phyloP scores from a whole-genome alignment of 805 yeast genomes.

The Wickerhamiella azymoides region DNA sequence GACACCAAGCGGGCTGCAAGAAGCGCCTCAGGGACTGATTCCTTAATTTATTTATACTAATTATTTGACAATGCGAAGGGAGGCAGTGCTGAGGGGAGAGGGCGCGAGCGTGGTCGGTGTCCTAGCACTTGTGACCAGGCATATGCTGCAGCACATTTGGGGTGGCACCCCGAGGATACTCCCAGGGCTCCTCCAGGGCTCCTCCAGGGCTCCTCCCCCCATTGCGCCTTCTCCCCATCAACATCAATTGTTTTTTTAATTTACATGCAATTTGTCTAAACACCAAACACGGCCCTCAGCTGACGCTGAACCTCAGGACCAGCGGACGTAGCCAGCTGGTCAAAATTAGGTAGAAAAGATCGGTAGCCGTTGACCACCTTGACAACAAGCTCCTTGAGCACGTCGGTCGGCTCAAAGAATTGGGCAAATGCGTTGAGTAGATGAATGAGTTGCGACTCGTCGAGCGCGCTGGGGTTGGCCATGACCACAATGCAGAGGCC shows the following conservation, averaged over 20 bases:
- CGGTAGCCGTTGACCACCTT: conserved; percentile 20
- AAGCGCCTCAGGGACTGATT: not conserved
- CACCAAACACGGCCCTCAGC: conserved; percentile 13
- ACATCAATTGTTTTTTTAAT: not conserved
- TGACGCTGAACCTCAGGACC: conserved; percentile 19
- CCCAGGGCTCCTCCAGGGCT: no score
- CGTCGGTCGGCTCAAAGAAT: conserved; percentile 23
- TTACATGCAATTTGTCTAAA: conserved; percentile 3
- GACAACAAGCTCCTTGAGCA: conserved; percentile 20
- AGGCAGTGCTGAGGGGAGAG: no score
- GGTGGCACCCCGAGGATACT: no score
- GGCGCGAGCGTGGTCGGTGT: no score
- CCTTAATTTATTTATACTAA: no score
- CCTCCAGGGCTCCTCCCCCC: no score
- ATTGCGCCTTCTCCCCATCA: no score
- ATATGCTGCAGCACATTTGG: no score
- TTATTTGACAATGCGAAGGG: no score
- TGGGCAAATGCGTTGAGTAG: conserved; percentile 18
- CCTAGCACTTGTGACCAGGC: no score
- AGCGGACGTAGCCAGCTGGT: conserved; percentile 11
- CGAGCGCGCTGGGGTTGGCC: conserved; percentile 51
- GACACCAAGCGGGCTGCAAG: conserved; percentile 6
- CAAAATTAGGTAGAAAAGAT: conserved; percentile 16
- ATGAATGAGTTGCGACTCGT: conserved; percentile 25
- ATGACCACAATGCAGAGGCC: conserved; percentile 67